Conservation (phyloP, 495 filamentous ascomycete genomes). For the Apiosordaria backusii region DNA sequence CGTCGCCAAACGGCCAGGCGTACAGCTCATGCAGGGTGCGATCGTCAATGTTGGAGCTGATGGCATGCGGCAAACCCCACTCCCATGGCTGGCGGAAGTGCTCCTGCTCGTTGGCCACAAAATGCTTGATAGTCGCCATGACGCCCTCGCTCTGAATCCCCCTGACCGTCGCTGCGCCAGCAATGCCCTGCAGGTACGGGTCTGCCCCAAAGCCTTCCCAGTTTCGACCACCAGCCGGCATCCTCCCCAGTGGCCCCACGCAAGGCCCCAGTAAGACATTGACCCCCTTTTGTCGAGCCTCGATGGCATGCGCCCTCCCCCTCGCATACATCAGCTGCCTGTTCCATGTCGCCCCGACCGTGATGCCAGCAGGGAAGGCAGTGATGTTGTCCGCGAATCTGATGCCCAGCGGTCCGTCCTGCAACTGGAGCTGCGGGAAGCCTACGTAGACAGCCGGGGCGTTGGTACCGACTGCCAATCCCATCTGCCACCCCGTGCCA, state of each 20-base stretch:
- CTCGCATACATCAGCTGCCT: conserved; percentile 64
- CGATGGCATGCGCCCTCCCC: conserved; percentile 63
- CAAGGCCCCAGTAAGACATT: conserved; percentile 68
- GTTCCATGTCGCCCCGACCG: conserved; percentile 60
- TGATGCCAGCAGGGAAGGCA: conserved; percentile 65
- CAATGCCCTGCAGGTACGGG: conserved; percentile 67
- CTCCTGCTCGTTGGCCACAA: conserved; percentile 73
- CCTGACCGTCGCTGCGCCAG: conserved; percentile 60
- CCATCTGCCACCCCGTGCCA: conserved; percentile 88
- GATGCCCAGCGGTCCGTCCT: conserved; percentile 76
- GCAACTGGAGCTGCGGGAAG: conserved; percentile 83
- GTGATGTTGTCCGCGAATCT: conserved; percentile 61
- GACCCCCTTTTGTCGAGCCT: conserved; percentile 67
- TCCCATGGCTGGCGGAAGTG: conserved; percentile 72
- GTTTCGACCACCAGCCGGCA: conserved; percentile 67
- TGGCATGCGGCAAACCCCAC: conserved; percentile 72
- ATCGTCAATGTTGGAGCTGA: conserved; percentile 81
- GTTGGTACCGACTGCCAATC: conserved; percentile 87
- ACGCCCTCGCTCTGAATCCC: conserved; percentile 71
- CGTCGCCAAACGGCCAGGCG: conserved; percentile 86
- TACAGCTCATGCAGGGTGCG: conserved; percentile 81
- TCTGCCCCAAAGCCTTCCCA: conserved; percentile 80
- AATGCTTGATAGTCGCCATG: conserved; percentile 72
- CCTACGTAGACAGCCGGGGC: conserved; percentile 63
- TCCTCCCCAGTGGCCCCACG: conserved; percentile 66